phyloP scores from a whole-genome alignment of 208 protist species.

The Naegleria gruberi region DNA sequence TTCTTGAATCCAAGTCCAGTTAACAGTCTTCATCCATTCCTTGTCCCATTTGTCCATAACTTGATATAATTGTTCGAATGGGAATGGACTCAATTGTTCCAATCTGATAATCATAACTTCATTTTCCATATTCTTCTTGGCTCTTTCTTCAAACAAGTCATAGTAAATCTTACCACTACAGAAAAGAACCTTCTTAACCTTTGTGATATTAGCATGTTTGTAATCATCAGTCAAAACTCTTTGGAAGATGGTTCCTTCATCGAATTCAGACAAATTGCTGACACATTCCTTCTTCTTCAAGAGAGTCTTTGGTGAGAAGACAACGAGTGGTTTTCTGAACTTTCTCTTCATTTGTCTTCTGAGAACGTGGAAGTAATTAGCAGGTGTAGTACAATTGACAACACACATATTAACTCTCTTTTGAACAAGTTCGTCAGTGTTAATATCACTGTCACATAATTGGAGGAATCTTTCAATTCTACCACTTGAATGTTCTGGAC shows the following conservation, averaged over 20 bases:
- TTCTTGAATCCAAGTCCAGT: slow-evolving; percentile 82
- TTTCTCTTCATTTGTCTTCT: slow-evolving; percentile 90
- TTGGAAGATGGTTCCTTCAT: slow-evolving; percentile 52
- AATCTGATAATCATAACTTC: slow-evolving; percentile 71
- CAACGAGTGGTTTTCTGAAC: slow-evolving; percentile 94
- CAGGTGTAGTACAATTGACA: slow-evolving; percentile 83
- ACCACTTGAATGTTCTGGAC: slow-evolving; percentile 90
- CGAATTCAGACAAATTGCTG: slow-evolving; percentile 14
- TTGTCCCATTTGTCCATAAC: slow-evolving; percentile 66
- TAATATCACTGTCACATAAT: slow-evolving; percentile 77
- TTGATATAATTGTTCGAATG: slow-evolving; percentile 76
- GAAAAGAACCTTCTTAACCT: slow-evolving; percentile 79
- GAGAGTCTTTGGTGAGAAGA: slow-evolving; percentile 83
- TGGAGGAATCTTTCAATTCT: slow-evolving; percentile 96
- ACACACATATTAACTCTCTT: slow-evolving; percentile 76
- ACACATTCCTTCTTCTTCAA: slow-evolving; percentile 45
- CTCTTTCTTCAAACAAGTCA: slow-evolving; percentile 65
- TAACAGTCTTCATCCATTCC: slow-evolving; percentile 58
- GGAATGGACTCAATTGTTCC: slow-evolving; percentile 94
- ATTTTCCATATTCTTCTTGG: slow-evolving; percentile 58
- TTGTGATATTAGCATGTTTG: slow-evolving; percentile 33
- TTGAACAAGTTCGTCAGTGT: slow-evolving; percentile 53
- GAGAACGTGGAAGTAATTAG: slow-evolving; percentile 98
- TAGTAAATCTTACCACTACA: slow-evolving; percentile 95
- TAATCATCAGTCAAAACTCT: slow-evolving; percentile 59